phyloP scores from a whole-genome alignment of 2,329 filamentous ascomycete genomes.

The Trichoderma asperellum region DNA sequence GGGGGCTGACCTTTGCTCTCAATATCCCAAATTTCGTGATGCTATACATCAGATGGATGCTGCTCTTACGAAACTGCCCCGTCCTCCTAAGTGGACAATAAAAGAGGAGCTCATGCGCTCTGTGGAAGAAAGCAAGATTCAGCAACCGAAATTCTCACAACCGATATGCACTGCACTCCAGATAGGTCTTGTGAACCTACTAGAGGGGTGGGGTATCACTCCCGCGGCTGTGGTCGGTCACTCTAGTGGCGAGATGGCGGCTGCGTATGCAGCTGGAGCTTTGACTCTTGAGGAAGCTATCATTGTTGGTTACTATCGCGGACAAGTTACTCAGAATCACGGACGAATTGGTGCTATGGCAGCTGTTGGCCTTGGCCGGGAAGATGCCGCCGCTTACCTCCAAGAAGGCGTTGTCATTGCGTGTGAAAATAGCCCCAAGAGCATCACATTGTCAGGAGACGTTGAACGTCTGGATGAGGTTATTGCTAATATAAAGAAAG shows the following conservation, averaged over 20 bases:
- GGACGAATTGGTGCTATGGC: conserved; percentile 16
- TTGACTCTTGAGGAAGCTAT: conserved; percentile 10
- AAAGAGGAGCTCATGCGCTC: conserved; percentile 11
- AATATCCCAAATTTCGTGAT: neutral
- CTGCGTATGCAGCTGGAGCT: conserved; percentile 36
- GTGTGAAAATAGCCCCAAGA: conserved; percentile 55
- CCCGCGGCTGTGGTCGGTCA: conserved; percentile 11
- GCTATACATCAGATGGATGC: conserved; percentile 5
- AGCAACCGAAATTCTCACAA: conserved; percentile 13
- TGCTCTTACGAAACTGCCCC: neutral
- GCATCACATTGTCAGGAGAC: conserved; percentile 54
- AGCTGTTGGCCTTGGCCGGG: conserved; percentile 4
- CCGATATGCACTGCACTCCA: conserved; percentile 20
- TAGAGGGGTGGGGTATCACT: conserved; percentile 4
- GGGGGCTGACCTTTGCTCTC: conserved; percentile 33
- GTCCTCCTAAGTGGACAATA: conserved; percentile 18
- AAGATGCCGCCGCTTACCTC: neutral
- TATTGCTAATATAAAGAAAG: conserved; percentile 36
- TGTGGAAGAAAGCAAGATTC: neutral
- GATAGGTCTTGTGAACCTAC: conserved; percentile 1
- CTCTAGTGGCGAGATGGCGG: conserved; percentile 24
- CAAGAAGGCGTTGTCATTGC: conserved; percentile 36
- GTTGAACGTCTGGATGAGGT: conserved; percentile 44
- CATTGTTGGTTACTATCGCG: conserved; percentile 21
- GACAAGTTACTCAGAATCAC: neutral